Percentiles rank a stretch among this genome's conserved stretches.
phyloP scores from a whole-genome alignment of 768 basidiomycete species.

The Lactarius tabidus region DNA sequence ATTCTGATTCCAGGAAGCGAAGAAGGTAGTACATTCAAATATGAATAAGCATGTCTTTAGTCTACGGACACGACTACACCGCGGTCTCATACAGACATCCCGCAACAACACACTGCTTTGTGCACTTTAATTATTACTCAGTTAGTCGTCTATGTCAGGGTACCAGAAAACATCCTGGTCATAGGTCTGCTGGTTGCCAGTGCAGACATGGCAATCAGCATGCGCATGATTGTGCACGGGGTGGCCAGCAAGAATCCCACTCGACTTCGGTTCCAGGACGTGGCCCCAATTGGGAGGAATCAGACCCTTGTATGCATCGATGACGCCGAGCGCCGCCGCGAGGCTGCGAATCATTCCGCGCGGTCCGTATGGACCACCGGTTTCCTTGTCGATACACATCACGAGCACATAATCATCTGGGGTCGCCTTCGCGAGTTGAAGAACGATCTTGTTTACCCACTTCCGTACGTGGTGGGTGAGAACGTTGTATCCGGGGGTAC shows the following conservation, averaged over 20 bases:
- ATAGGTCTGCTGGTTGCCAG: background rate
- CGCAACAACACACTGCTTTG: background rate
- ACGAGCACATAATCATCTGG: constrained; percentile 19
- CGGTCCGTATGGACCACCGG: constrained; percentile 15
- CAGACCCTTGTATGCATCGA: constrained; percentile 6
- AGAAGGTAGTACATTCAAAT: background rate
- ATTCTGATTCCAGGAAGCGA: no score
- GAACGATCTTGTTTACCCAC: constrained; percentile 22
- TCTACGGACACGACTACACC: no score
- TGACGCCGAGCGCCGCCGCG: constrained; percentile 13
- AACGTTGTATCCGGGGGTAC: background rate
- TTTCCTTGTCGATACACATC: constrained; percentile 7
- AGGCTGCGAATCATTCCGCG: constrained; percentile 23
- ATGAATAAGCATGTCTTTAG: no score
- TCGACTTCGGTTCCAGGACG: background rate
- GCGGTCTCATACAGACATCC: background rate
- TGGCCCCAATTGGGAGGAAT: constrained; percentile 21
- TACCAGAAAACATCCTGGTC: constrained; percentile 1
- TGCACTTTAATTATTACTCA: background rate
- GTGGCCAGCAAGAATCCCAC: background rate
- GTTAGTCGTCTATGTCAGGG: background rate
- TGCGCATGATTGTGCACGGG: background rate
- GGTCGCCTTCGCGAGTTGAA: constrained; percentile 18
- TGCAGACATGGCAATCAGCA: background rate
- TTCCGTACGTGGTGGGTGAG: constrained; percentile 1